A percentile compares a stretch with the other conserved stretches of the same genome.
These are phyloP conservation scores for Apiotrichum sp. DNA, from an alignment of 1,284 basidiomycete species.

Conservation along the genomic window DNA sequence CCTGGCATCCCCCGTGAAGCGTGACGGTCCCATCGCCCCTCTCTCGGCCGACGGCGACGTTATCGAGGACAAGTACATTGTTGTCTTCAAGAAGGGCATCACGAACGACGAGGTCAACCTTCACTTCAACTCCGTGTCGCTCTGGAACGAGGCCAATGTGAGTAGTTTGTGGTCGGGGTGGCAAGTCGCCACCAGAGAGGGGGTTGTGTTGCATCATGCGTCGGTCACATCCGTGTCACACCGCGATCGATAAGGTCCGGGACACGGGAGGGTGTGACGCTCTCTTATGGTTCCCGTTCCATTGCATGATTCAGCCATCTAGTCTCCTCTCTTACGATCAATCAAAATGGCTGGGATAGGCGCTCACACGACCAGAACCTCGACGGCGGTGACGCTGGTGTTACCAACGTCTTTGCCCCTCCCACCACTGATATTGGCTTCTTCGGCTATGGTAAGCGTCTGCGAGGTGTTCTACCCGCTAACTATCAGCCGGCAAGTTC, in stretches of 20 bases:
- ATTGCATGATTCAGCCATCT: not conserved
- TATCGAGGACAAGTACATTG: slow-evolving; percentile 85
- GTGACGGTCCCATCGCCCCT: slow-evolving; percentile 28
- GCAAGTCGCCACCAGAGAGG: too few species aligned
- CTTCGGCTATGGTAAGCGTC: slow-evolving; percentile 42
- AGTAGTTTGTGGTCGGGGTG: slow-evolving; percentile 46
- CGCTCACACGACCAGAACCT: slow-evolving; percentile 26
- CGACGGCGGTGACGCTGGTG: slow-evolving; percentile 27
- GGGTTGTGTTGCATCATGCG: not conserved
- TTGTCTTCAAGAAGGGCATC: slow-evolving; percentile 71
- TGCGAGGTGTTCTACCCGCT: not conserved
- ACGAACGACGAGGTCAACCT: slow-evolving; percentile 57
- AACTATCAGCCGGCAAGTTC: slow-evolving; percentile 65
- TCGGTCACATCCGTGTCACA: slow-evolving; percentile 3
- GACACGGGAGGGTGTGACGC: too few species aligned
- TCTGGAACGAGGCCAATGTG: slow-evolving; percentile 32
- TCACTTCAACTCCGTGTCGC: slow-evolving; percentile 54
- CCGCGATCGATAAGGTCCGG: too few species aligned
- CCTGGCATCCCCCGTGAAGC: slow-evolving; percentile 37
- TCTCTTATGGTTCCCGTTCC: too few species aligned
- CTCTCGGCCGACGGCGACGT: slow-evolving; percentile 43
- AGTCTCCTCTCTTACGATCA: not conserved
- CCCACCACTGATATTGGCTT: slow-evolving; percentile 25
- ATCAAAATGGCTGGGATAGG: not conserved
- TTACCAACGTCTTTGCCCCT: slow-evolving; percentile 43